A percentile compares a stretch with the other conserved stretches of the same genome.
Conservation (phyloP, 352 stramenopile species). For the Phytophthora macrochlamydospora region DNA sequence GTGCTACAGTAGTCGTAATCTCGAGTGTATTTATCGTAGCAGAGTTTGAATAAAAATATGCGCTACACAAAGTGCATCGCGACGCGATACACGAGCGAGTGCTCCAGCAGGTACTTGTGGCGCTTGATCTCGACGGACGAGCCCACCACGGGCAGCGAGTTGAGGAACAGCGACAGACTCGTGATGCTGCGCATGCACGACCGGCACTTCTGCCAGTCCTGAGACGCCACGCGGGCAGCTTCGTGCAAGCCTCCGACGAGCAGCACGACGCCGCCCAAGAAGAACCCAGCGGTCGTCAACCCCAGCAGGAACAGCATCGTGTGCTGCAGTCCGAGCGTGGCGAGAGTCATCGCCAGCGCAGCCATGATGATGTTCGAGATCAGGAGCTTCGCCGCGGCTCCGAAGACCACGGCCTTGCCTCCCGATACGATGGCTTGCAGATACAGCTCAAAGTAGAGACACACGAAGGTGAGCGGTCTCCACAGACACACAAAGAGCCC, state of each 20-base stretch:
- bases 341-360: conserved; percentile 44
- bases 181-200: conserved; percentile 82
- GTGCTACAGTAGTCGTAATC: not conserved
- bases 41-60: conserved; percentile 13
- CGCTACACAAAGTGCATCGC: conserved; percentile 78
- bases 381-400: conserved; percentile 71
- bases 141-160: conserved; percentile 67
- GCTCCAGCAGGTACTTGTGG: conserved; percentile 75
- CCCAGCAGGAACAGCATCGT: conserved; percentile 67
- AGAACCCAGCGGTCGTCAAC: conserved; percentile 46
- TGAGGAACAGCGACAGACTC: conserved; percentile 84
- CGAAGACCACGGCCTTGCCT: conserved; percentile 72
- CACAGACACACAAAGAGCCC: conserved; percentile 76
- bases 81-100: conserved; percentile 85
- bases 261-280: conserved; percentile 66
- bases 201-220: conserved; percentile 78
- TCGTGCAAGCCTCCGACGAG: conserved; percentile 67
- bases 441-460: conserved; percentile 86
- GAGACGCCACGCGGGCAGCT: conserved; percentile 50
- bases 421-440: conserved; percentile 69
- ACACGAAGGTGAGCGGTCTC: conserved; percentile 78
- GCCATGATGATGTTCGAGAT: conserved; percentile 66
- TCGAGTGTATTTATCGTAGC: not conserved
- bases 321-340: conserved; percentile 59
- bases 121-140: conserved; percentile 77